Conservation (phyloP, 2,329 filamentous ascomycete genomes). For the Epichloe glyceriae region DNA sequence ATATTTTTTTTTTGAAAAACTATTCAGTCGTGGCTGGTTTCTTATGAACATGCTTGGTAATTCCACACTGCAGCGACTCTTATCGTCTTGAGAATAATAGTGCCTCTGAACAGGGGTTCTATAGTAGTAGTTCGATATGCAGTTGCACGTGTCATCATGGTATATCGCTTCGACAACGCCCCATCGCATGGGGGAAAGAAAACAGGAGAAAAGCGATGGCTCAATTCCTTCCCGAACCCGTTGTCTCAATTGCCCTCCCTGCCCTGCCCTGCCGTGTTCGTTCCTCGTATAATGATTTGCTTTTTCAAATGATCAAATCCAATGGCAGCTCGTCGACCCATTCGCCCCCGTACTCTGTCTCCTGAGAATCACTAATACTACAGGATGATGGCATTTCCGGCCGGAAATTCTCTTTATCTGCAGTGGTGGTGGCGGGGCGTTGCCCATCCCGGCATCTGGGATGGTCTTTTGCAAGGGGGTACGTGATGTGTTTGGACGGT, state of each 20-base stretch:
- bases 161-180: no score
- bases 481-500: neutral
- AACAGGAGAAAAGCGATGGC: neutral
- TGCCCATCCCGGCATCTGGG: neutral
- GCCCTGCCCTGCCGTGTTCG: neutral
- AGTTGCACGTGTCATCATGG: no score
- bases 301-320: constrained; percentile 14
- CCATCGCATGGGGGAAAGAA: neutral
- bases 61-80: no score
- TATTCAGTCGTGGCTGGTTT: no score
- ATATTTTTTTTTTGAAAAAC: neutral
- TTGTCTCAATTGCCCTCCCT: neutral
- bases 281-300: neutral
- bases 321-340: constrained; percentile 25
- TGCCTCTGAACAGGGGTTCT: no score
- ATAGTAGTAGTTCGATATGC: no score
- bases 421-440: neutral
- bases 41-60: no score
- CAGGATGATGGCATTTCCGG: constrained; percentile 1
- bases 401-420: constrained; percentile 15
- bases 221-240: neutral
- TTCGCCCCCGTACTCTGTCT: constrained; percentile 25
- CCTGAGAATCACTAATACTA: constrained; percentile 18
- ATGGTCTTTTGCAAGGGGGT: neutral
- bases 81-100: no score